Percentiles rank a stretch among this genome's conserved stretches.
phyloP scores from a whole-genome alignment of 331 rosid species.

The Acacia pycnantha region DNA sequence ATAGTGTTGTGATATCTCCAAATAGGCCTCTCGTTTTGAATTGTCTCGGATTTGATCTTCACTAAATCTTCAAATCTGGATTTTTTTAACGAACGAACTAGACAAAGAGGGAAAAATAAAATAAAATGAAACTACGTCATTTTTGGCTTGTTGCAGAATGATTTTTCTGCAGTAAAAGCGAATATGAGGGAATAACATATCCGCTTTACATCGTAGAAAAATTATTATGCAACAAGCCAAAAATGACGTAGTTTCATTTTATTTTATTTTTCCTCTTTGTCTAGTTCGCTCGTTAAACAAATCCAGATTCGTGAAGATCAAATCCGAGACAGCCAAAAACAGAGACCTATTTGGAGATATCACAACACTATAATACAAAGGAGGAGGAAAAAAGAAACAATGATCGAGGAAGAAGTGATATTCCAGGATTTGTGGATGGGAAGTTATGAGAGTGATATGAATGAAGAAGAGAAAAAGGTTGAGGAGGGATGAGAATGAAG shows the following conservation, averaged over 20 bases:
- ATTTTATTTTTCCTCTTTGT: not conserved
- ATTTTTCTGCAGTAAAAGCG: no score
- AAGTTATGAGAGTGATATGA: conserved; percentile 29
- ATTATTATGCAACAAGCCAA: no score
- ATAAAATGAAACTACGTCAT: no score
- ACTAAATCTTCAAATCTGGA: no score
- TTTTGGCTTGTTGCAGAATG: no score
- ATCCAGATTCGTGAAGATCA: not conserved
- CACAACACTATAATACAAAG: not conserved
- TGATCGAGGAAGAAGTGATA: not conserved
- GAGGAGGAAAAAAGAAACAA: not conserved
- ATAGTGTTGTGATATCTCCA: not conserved
- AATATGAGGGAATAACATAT: no score
- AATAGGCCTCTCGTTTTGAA: not conserved
- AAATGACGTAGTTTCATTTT: no score
- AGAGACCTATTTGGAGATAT: not conserved
- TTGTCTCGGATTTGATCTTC: not conserved
- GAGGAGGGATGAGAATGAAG: conserved; percentile 4
- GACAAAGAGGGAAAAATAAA: no score
- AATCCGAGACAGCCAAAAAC: not conserved
- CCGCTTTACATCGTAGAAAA: no score
- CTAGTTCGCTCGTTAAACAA: not conserved
- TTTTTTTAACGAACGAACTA: no score
- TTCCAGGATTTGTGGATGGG: conserved; percentile 31
- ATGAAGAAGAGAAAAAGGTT: conserved; percentile 25